A percentile compares a stretch with the other conserved stretches of the same genome.
phyloP scores from a whole-genome alignment of 2,329 filamentous ascomycete genomes.

The Dendrostoma leiphaemia region DNA sequence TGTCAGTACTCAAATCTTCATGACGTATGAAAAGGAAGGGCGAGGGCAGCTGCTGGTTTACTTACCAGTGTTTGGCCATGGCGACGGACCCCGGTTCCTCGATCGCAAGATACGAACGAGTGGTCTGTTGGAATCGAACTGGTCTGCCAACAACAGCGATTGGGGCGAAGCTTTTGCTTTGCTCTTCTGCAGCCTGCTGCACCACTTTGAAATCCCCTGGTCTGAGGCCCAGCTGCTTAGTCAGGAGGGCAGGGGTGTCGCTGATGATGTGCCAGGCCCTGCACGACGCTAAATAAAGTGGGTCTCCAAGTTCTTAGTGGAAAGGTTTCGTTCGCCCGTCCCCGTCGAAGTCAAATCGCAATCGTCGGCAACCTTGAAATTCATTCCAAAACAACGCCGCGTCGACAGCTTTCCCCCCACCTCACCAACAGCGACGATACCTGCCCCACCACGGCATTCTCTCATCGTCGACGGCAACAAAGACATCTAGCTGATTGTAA shows the following conservation, averaged over 20 bases:
- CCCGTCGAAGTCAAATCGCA: too few species aligned
- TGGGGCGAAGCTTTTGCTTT: too few species aligned
- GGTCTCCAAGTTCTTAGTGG: not conserved
- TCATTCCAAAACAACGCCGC: not conserved
- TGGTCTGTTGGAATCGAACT: not conserved
- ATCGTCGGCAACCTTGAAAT: not conserved
- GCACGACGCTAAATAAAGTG: too few species aligned
- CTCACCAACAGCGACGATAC: conserved; percentile 6
- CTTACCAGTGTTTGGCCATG: conserved; percentile 32
- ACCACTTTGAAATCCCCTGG: too few species aligned
- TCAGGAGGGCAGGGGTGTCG: not conserved
- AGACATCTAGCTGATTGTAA: not conserved
- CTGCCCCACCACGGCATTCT: not conserved
- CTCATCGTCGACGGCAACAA: not conserved
- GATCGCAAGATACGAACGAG: too few species aligned
- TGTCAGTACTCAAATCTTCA: not conserved
- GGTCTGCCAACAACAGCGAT: too few species aligned
- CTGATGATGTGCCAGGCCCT: too few species aligned
- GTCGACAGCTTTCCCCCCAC: not conserved
- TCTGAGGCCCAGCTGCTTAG: not conserved
- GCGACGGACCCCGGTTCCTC: conserved; percentile 1
- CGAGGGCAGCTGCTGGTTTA: not conserved
- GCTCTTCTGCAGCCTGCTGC: too few species aligned
- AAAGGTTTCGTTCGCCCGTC: too few species aligned
- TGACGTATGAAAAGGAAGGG: not conserved